Evolutionary conservation across 2,329 filamentous ascomycete genomes (phyloP).

Genomic region (Sarocladium kiliense): DNA sequence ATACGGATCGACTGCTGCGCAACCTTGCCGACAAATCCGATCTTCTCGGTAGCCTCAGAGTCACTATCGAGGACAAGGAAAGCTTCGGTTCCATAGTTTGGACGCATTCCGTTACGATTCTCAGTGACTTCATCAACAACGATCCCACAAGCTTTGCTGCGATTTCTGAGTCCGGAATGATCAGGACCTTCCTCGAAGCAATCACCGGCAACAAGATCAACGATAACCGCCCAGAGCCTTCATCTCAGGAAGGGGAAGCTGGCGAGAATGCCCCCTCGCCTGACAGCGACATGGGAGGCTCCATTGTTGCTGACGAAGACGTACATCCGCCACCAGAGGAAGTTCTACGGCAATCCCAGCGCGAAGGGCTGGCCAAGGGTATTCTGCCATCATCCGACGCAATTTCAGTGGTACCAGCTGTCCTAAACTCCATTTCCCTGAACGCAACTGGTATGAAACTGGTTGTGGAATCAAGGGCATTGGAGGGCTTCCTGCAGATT

Average conservation of each 20-base stretch:
- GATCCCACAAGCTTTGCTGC: constrained; percentile 96
- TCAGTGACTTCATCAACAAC: constrained; percentile 97
- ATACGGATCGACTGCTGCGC: constrained; percentile 82
- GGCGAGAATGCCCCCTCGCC: constrained; percentile 30
- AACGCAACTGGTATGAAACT: constrained; percentile 83
- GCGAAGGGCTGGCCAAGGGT: constrained; percentile 53
- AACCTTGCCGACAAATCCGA: constrained; percentile 93
- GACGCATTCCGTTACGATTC: constrained; percentile 87
- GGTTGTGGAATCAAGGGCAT: constrained; percentile 75
- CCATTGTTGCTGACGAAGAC: constrained; percentile 29
- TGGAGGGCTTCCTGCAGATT: constrained; percentile 90
- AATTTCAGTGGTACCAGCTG: constrained; percentile 78
- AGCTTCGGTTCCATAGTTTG: constrained; percentile 90
- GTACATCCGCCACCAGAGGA: constrained; percentile 50
- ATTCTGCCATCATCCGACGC: constrained; percentile 87
- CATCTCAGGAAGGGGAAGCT: constrained; percentile 22
- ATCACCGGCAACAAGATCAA: constrained; percentile 51
- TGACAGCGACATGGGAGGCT: constrained; percentile 18
- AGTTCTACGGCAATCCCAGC: constrained; percentile 39
- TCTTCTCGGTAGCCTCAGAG: constrained; percentile 70
- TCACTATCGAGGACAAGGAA: constrained; percentile 73
- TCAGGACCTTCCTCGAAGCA: constrained; percentile 78
- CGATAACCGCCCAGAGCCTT: constrained; percentile 16
- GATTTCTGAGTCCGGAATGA: constrained; percentile 88
- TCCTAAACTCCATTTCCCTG: constrained; percentile 89